Percentiles rank a stretch among this genome's conserved stretches.
phyloP scores from a whole-genome alignment of 805 yeast species.

The Candida nanaspora region DNA sequence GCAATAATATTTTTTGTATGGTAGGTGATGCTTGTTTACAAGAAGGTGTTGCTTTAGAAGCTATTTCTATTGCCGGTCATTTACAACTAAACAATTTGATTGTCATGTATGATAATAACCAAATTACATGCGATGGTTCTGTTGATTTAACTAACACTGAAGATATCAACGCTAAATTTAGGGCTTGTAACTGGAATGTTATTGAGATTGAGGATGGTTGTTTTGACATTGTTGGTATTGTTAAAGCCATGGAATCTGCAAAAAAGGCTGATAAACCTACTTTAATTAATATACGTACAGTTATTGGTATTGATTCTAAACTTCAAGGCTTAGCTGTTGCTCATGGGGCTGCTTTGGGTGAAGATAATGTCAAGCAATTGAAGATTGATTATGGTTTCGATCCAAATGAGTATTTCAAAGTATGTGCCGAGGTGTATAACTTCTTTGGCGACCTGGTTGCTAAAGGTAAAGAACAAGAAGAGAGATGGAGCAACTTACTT shows the following conservation, averaged over 20 bases:
- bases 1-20: slow-evolving; percentile 25
- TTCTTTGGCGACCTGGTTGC: slow-evolving; percentile 19
- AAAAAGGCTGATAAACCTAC: slow-evolving; percentile 27
- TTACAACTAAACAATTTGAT: slow-evolving; percentile 28
- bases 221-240: slow-evolving; percentile 22
- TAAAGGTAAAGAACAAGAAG: slow-evolving; percentile 16
- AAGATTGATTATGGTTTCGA: slow-evolving; percentile 12
- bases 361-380: slow-evolving; percentile 15
- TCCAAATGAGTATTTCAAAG: slow-evolving; percentile 13
- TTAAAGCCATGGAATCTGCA: slow-evolving; percentile 21
- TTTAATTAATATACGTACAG: slow-evolving; percentile 26
- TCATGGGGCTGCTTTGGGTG: slow-evolving; percentile 30
- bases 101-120: slow-evolving; percentile 31
- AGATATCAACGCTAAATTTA: slow-evolving; percentile 25
- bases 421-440: slow-evolving; percentile 22
- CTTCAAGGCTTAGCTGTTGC: slow-evolving; percentile 25
- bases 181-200: slow-evolving; percentile 30
- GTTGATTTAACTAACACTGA: slow-evolving; percentile 28
- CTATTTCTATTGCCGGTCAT: slow-evolving; percentile 33
- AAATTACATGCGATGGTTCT: slow-evolving; percentile 31
- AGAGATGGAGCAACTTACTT: slow-evolving; percentile 20
- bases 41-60: slow-evolving; percentile 33
- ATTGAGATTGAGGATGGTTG: slow-evolving; percentile 28
- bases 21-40: slow-evolving; percentile 35
- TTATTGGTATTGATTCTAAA: slow-evolving; percentile 27